Percentiles rank a stretch among this genome's conserved stretches.
Evolutionary conservation across 129 eudicot genomes (phyloP).

Genomic region (Mikania micrantha): DNA sequence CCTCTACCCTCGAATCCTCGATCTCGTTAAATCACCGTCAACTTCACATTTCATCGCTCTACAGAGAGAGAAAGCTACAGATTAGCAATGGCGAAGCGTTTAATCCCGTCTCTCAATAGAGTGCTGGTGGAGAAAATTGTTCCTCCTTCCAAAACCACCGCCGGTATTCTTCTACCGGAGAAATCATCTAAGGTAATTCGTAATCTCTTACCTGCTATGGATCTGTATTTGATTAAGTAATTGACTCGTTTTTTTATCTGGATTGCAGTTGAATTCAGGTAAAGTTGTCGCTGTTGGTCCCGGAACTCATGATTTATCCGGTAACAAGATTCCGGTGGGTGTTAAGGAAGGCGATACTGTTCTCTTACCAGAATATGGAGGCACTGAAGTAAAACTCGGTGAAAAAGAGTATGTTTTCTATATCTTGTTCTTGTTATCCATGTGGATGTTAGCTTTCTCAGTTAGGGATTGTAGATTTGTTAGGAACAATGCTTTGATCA

Average conservation of each 20-base stretch:
- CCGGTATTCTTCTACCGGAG: conserved; percentile 93
- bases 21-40: not conserved
- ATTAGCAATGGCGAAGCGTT: conserved; percentile 65
- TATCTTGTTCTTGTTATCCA: not conserved
- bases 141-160: conserved; percentile 75
- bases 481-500: too few relatives aligned
- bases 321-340: conserved; percentile 55
- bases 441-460: not conserved
- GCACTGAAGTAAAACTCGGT: conserved; percentile 75
- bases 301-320: conserved; percentile 44
- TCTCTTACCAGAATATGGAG: conserved; percentile 89
- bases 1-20: not conserved
- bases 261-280: conserved; percentile 69
- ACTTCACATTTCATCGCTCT: not conserved
- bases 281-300: conserved; percentile 87
- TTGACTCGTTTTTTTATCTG: conserved; percentile 1
- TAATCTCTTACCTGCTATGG: not conserved
- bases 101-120: conserved; percentile 83
- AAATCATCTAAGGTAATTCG: conserved; percentile 55
- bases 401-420: conserved; percentile 64
- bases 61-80: not conserved
- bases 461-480: not conserved
- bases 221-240: not conserved
- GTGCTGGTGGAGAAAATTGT: conserved; percentile 69
- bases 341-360: conserved; percentile 95